Conservation (phyloP, 306 rosid species). For the Casuarina glauca region DNA sequence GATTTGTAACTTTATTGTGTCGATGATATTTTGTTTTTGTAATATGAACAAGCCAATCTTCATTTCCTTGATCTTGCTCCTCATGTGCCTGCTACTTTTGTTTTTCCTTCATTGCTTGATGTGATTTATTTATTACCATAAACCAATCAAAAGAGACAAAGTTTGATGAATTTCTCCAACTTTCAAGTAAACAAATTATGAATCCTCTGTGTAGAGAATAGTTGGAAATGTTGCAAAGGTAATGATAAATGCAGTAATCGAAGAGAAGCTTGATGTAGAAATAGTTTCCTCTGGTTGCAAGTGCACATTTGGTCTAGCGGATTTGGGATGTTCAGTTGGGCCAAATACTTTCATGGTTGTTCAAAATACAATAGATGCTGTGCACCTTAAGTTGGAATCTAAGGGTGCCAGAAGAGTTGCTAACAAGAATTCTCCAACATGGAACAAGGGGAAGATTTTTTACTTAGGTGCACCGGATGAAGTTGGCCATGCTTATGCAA, state of each 20-base stretch:
- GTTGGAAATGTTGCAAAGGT: neutral
- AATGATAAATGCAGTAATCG: neutral
- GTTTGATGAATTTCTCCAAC: neutral
- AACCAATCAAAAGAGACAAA: too few species aligned
- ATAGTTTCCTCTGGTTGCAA: neutral
- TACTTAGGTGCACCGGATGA: neutral
- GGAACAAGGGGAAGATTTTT: conserved; percentile 8
- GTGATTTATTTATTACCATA: too few species aligned
- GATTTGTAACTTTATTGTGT: too few species aligned
- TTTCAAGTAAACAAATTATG: neutral
- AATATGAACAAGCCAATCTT: too few species aligned
- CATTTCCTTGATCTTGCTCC: too few species aligned
- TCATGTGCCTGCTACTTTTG: too few species aligned
- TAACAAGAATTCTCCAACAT: neutral
- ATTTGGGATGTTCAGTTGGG: conserved; percentile 1
- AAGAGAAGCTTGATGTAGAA: neutral
- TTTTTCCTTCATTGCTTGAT: too few species aligned
- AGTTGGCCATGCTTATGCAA: too few species aligned
- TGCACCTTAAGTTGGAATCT: neutral
- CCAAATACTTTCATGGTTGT: neutral
- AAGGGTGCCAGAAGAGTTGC: neutral
- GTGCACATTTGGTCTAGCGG: neutral
- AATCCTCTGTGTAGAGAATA: neutral
- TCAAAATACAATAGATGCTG: neutral
- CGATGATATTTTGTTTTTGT: too few species aligned